phyloP scores from a whole-genome alignment of 2,329 filamentous ascomycete species.

The Calonectria hongkongensis region DNA sequence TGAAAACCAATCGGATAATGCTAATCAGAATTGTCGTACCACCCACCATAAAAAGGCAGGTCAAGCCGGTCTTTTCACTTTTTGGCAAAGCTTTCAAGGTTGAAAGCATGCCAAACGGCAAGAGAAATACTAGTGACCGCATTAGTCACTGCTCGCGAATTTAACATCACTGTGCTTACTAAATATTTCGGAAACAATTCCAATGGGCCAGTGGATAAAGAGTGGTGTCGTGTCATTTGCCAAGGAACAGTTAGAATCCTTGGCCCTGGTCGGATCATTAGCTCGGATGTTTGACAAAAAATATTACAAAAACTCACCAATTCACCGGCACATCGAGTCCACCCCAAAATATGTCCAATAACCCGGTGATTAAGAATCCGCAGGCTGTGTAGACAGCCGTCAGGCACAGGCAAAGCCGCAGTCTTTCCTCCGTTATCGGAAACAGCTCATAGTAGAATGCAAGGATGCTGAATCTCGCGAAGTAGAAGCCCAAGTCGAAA shows the following conservation, averaged over 20 bases:
- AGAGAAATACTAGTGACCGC: background rate
- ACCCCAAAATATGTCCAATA: slow-evolving; percentile 1
- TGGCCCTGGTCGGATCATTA: background rate
- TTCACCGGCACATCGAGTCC: background rate
- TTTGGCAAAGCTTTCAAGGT: slow-evolving; percentile 3
- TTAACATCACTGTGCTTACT: background rate
- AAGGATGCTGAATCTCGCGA: slow-evolving; percentile 9
- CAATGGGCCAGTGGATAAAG: slow-evolving; percentile 11
- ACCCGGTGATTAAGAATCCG: background rate
- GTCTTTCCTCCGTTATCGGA: slow-evolving; percentile 8
- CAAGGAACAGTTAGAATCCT: background rate
- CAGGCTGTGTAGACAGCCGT: slow-evolving; percentile 2
- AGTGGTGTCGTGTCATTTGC: background rate
- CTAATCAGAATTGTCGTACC: slow-evolving; percentile 8
- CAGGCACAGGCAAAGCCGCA: background rate
- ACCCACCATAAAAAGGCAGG: background rate
- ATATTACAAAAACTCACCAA: background rate
- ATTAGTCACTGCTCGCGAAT: background rate
- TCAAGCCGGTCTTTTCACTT: background rate
- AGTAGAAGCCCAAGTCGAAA: slow-evolving; percentile 13
- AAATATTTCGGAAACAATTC: slow-evolving; percentile 4
- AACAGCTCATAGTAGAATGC: slow-evolving; percentile 18
- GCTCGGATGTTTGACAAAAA: background rate
- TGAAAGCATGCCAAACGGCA: slow-evolving; percentile 14
- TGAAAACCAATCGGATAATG: background rate